Base-by-base conservation (phyloP, 192 early-diverging fungal species). In the Backusella australiensis region DNA sequence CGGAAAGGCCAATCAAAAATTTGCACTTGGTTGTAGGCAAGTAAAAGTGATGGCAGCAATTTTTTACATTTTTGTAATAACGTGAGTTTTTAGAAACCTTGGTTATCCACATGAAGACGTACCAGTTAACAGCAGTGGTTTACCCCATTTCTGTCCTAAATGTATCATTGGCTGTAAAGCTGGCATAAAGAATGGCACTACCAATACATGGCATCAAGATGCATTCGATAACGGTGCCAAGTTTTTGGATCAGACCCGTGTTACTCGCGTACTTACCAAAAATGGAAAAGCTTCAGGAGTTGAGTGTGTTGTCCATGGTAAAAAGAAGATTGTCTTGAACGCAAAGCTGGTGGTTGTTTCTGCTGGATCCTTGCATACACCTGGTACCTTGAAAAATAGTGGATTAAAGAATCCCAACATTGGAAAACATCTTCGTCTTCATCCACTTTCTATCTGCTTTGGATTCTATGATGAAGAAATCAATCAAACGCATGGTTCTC, bases 321-420 rank as follows among this genome's bases (percentile, higher is more conserved):
- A 80, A 15, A 75, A 82, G 12, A 78, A 84, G 34, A 46, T 74
- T 12, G 36, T 72, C 12, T 79, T 94, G 15, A 70, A 86, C 34
- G 86, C 91, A 17, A 73, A 81, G n/a, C 81, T 82, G 67, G 91
- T 95, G 1, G 84, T 94, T 42, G 79, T 89, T 17, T 77, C 86
- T 44, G 83, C 83, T 39, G 93, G 94, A 2, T 87, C 90, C 3
- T 81, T 95, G 42, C 81, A 92, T 75, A 86, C 89, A 0, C 93
- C 94, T 7, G 87, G 88, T 32, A 65, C 94, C 2, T 73, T 95
- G 56, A 74, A 79, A 32, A 82, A 90, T 26, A 90, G 87, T 74
- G 91, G 91, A 52, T 78, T 95, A 63, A 89, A 85, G 66, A 94
- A 93, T 78, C 81, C 83, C 29, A 76, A 93, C 81, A 91, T 95